Percentiles rank a stretch among this genome's conserved stretches.
Conservation (phyloP, 2,329 filamentous ascomycete species). For the Ilyonectria mors-panacis region DNA sequence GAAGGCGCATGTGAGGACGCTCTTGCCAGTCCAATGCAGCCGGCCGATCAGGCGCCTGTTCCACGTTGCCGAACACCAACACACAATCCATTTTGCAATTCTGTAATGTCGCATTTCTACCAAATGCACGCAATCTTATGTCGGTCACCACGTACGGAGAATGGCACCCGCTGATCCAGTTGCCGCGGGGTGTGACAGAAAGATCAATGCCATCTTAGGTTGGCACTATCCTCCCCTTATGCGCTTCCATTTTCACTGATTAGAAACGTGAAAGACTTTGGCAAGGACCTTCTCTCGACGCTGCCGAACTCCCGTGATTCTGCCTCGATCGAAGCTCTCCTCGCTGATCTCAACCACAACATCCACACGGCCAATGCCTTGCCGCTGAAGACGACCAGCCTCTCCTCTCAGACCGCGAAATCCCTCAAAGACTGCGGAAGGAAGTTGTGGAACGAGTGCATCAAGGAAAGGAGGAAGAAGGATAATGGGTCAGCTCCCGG, state of each 20-base stretch:
- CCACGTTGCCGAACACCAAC: too few relatives aligned
- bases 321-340: slow-evolving; percentile 60
- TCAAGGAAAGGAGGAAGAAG: slow-evolving; percentile 60
- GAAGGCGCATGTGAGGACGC: slow-evolving; percentile 24
- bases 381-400: slow-evolving; percentile 1
- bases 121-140: background rate
- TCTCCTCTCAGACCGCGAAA: slow-evolving; percentile 29
- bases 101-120: background rate
- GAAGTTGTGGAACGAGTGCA: slow-evolving; percentile 77
- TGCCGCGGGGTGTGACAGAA: slow-evolving; percentile 40
- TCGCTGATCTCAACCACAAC: slow-evolving; percentile 49
- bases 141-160: background rate
- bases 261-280: slow-evolving; percentile 46
- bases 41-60: too few relatives aligned
- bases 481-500: slow-evolving; percentile 37
- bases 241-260: background rate
- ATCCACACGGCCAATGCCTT: slow-evolving; percentile 43
- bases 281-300: slow-evolving; percentile 44
- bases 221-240: background rate
- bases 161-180: slow-evolving; percentile 43
- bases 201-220: slow-evolving; percentile 45
- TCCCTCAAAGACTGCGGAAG: slow-evolving; percentile 72
- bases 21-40: slow-evolving; percentile 18
- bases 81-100: background rate
- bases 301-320: slow-evolving; percentile 36